Conservation (phyloP, 208 protist species). For the Acanthamoeba castellanii region DNA sequence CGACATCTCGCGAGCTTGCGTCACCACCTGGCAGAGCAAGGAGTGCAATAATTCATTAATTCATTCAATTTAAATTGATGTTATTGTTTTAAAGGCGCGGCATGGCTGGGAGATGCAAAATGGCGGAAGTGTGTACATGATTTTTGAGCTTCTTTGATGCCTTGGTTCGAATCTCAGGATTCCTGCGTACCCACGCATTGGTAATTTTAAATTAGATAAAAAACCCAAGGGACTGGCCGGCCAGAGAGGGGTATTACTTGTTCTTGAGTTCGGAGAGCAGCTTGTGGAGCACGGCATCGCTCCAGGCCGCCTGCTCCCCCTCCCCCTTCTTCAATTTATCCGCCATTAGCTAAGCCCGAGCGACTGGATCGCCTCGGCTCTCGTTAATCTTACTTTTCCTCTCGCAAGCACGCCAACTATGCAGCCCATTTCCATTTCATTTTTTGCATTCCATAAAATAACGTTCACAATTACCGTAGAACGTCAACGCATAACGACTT, state of each 20-base stretch:
- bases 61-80: too few relatives aligned
- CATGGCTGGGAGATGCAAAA: neutral
- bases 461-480: too few relatives aligned
- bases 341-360: neutral
- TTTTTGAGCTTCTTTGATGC: slow-evolving; percentile 69
- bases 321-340: slow-evolving; percentile 30
- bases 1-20: slow-evolving; percentile 82
- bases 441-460: too few relatives aligned
- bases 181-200: neutral
- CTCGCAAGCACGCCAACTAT: too few relatives aligned
- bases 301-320: neutral
- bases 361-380: too few relatives aligned
- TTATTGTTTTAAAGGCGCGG: neutral
- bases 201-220: neutral
- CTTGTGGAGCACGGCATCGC: slow-evolving; percentile 26
- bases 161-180: slow-evolving; percentile 5
- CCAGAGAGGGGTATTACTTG: neutral
- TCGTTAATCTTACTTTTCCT: too few relatives aligned
- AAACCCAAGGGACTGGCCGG: neutral
- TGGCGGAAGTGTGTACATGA: neutral
- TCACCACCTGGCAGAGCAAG: slow-evolving; percentile 61
- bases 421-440: too few relatives aligned
- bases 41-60: neutral
- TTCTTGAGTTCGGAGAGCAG: slow-evolving; percentile 54
- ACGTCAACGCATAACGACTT: too few relatives aligned